A percentile compares a stretch with the other conserved stretches of the same genome.
These are phyloP conservation scores for Fusarium sp. DNA, from an alignment of 2,329 filamentous ascomycete species.

Conservation along the genomic window DNA sequence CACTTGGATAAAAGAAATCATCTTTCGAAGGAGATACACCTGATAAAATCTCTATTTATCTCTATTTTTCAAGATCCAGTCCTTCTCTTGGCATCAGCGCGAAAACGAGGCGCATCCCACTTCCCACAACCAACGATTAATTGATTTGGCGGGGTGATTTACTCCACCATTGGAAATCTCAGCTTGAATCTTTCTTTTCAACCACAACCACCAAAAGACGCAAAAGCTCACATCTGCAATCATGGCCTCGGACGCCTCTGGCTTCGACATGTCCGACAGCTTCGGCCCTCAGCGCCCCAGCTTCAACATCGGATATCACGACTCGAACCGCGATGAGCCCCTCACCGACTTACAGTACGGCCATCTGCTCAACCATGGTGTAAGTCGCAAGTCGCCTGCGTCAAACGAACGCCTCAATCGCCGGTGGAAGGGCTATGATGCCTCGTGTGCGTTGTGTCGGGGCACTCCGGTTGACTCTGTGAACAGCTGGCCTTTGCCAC, in stretches of 20 bases:
- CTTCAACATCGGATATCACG: constrained; percentile 82
- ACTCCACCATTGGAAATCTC: constrained; percentile 45
- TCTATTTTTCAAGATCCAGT: neutral
- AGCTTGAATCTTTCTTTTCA: constrained; percentile 20
- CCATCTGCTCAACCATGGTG: constrained; percentile 75
- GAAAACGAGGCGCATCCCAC: constrained; percentile 19
- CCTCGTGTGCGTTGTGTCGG: neutral
- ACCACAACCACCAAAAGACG: constrained; percentile 9
- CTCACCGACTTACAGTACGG: constrained; percentile 74
- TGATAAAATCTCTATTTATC: neutral
- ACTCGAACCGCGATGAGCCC: constrained; percentile 70
- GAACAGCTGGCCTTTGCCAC: constrained; percentile 82
- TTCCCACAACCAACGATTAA: constrained; percentile 19
- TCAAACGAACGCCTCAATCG: neutral
- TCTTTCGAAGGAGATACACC: no score
- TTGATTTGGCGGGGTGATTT: constrained; percentile 44
- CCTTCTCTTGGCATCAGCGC: neutral
- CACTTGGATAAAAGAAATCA: neutral
- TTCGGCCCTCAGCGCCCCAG: constrained; percentile 50
- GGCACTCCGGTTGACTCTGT: constrained; percentile 33
- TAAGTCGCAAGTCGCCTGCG: constrained; percentile 56
- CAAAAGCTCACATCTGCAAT: neutral
- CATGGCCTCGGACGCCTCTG: constrained; percentile 41
- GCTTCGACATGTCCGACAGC: constrained; percentile 42
- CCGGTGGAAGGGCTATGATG: neutral